Evolutionary conservation across 1,284 basidiomycete genomes (phyloP), one percentile per base, ranked within the genome.

Genomic region (Cutaneotrichosporon mucoides): DNA sequence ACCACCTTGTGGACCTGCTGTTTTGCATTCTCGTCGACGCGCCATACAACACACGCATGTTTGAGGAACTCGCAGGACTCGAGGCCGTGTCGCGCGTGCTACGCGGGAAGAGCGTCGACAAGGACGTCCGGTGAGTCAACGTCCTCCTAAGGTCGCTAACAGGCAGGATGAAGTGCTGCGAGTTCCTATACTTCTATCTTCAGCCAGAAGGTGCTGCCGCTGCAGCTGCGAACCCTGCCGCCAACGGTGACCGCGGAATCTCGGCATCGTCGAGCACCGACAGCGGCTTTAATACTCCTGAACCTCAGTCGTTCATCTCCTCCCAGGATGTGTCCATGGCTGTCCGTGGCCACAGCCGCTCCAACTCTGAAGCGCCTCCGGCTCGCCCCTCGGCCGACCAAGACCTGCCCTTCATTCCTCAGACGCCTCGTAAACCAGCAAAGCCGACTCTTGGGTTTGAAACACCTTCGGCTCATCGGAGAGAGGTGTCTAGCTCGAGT

Each of bases 161-260:
- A 45, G 16, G 33, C 62, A 93, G 91, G 67, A 93, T 94, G 88
- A 93, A 94, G 79, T 92, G 90, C 65, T 82, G 94, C 33, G 92
- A 94, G 72, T 92, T 94, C 68, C 79, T 95, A 5, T 93, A 93
- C 75, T 94, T 92, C 73, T 95, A 94, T 73, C 82, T 95, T 5
- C 80, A 92, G 54, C 91, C 92, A 61, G 91, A 94, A 51, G n/a
- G 48, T 24, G 24, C 24, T 24, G 24, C 24, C 24, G 24, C 24
- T 24, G 24, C 24, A 35, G 11, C 37, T 58, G 44, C 59, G 50
- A 3, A 24, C 24, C 24, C 24, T 24, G 24, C 24, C 24, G 24
- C 24, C 24, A 24, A 24, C 24, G 24, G 24, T 24, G 24, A 24
- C 38, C 38, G 38, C 38, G 38, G 9, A 40, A 40, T 40, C 12